Conservation (phyloP, 2,329 filamentous ascomycete species). For the Tolypocladium tropicale region DNA sequence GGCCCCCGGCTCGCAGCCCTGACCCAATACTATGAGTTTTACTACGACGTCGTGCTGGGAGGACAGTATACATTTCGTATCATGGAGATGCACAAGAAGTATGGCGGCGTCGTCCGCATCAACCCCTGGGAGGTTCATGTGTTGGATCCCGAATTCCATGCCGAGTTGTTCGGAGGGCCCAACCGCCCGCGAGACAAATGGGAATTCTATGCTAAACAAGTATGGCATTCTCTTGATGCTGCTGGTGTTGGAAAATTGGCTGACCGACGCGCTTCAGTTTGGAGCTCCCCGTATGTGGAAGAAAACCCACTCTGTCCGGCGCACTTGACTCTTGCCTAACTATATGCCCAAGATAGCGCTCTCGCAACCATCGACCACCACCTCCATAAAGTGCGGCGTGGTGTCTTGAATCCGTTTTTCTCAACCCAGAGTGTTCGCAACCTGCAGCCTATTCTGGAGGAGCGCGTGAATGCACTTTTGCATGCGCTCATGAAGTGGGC, state of each 20-base stretch:
- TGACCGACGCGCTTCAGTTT: conserved; percentile 13
- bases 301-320: neutral
- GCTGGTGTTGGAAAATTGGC: neutral
- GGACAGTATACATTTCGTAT: conserved; percentile 33
- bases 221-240: conserved; percentile 3
- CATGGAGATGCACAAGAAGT: conserved; percentile 27
- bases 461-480: conserved; percentile 22
- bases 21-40: conserved; percentile 29
- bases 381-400: conserved; percentile 21
- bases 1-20: conserved; percentile 28
- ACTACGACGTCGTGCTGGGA: conserved; percentile 30
- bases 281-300: conserved; percentile 20
- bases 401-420: conserved; percentile 25
- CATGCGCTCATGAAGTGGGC: conserved; percentile 18
- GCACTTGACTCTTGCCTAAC: neutral
- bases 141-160: conserved; percentile 25
- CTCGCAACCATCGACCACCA: conserved; percentile 25
- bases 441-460: conserved; percentile 26
- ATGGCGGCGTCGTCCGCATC: conserved; percentile 30
- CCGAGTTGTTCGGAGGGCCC: conserved; percentile 25
- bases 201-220: conserved; percentile 25
- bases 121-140: conserved; percentile 30
- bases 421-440: conserved; percentile 25
- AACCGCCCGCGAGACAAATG: conserved; percentile 21
- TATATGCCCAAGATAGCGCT: conserved; percentile 15